Evolutionary conservation across 1,284 basidiomycete genomes (phyloP).

Genomic region (Tausonia pullulans): DNA sequence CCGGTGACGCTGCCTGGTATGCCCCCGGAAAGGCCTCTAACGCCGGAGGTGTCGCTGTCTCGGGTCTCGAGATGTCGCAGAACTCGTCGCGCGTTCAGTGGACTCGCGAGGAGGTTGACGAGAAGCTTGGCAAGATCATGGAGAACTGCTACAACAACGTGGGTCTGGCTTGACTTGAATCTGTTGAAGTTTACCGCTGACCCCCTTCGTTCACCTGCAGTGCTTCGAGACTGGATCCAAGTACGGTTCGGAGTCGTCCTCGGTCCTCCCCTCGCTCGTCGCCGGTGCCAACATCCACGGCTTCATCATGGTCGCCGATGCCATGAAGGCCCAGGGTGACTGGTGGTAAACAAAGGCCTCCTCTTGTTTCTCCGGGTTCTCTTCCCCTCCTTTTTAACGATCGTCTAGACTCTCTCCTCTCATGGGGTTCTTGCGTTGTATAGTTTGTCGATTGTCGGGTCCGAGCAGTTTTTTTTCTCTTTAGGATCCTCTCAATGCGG

Average conservation of each 20-base stretch:
- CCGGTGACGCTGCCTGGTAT: conserved; percentile 36
- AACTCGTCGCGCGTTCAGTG: conserved; percentile 58
- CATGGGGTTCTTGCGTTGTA: too few species aligned
- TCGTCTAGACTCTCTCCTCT: too few species aligned
- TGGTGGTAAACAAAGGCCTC: conserved; percentile 46
- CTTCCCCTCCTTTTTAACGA: neutral
- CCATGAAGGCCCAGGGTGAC: conserved; percentile 59
- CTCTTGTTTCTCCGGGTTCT: neutral
- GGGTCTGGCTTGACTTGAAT: too few species aligned
- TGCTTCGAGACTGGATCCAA: conserved; percentile 50
- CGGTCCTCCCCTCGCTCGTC: conserved; percentile 48
- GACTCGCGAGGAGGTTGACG: conserved; percentile 57
- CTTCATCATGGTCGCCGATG: conserved; percentile 48
- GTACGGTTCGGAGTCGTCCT: conserved; percentile 40
- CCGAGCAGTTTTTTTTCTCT: too few species aligned
- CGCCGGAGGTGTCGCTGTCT: conserved; percentile 57
- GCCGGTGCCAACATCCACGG: conserved; percentile 66
- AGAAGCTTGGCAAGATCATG: conserved; percentile 66
- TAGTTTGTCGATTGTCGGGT: too few species aligned
- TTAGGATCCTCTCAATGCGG: too few species aligned
- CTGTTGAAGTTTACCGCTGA: too few species aligned
- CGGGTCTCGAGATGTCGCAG: conserved; percentile 71
- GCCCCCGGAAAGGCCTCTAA: conserved; percentile 63
- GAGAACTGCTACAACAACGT: conserved; percentile 48
- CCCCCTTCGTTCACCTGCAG: too few species aligned